These are phyloP conservation scores for Adansonia rubrostipa DNA, from an alignment of 441 rosid genomes.

Conservation along the genomic window DNA sequence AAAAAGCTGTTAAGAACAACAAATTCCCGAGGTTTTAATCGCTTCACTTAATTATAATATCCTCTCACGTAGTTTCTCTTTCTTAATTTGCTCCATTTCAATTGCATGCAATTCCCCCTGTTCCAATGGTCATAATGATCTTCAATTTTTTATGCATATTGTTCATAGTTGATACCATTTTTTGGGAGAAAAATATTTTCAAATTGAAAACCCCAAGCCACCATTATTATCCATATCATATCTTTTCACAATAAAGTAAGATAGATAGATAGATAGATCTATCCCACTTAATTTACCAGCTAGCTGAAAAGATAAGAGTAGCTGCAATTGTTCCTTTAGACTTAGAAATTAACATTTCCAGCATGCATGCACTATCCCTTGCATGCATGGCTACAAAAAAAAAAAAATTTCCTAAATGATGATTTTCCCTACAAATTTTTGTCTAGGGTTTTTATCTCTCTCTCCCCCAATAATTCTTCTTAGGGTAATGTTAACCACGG, in stretches of 20 bases:
- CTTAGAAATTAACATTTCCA: too few species aligned
- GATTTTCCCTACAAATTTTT: not conserved
- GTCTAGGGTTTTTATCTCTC: not conserved
- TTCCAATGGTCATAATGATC: too few species aligned
- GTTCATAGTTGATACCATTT: too few species aligned
- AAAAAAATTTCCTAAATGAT: not conserved
- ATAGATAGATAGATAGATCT: too few species aligned
- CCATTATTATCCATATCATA: not conserved
- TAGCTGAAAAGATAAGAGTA: not conserved
- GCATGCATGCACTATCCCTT: not conserved
- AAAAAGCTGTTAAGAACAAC: constrained; percentile 60
- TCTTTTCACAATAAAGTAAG: not conserved
- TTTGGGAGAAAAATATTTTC: not conserved
- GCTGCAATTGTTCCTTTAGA: not conserved
- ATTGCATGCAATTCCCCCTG: not conserved
- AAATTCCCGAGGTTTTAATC: constrained; percentile 55
- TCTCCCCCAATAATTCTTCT: too few species aligned
- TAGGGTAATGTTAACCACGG: too few species aligned
- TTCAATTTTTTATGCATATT: too few species aligned
- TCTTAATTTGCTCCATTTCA: not conserved
- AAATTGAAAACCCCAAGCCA: not conserved
- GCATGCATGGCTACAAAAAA: not conserved
- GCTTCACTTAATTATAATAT: not conserved
- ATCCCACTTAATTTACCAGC: not conserved
- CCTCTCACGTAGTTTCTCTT: not conserved